These are phyloP conservation scores for Bimuria novae-zelandiae DNA, from an alignment of 2,329 filamentous ascomycete genomes.

Conservation along the genomic window DNA sequence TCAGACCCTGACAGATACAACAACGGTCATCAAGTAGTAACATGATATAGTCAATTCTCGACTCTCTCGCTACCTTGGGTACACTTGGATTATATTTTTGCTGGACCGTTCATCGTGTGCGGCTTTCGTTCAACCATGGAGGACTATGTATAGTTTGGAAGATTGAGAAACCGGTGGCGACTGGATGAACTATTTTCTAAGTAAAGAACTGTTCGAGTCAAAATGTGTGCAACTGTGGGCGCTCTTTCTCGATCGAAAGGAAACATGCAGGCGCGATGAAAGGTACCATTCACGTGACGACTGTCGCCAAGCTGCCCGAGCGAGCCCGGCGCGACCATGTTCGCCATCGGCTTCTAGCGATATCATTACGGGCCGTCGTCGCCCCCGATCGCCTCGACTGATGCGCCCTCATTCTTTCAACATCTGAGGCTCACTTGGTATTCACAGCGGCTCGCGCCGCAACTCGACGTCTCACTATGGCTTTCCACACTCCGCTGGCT, in stretches of 20 bases:
- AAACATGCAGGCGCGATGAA: too few species aligned
- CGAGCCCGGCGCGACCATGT: background rate
- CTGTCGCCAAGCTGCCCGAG: constrained; percentile 1
- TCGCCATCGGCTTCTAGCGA: constrained; percentile 30
- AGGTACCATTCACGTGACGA: constrained; percentile 2
- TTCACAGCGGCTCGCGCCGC: constrained; percentile 40
- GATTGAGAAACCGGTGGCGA: too few species aligned
- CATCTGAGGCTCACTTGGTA: constrained; percentile 18
- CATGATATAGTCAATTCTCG: too few species aligned
- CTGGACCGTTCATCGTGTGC: too few species aligned
- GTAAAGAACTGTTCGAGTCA: too few species aligned
- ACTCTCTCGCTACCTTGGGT: too few species aligned
- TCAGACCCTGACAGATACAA: background rate
- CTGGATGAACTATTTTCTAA: too few species aligned
- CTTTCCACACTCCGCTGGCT: constrained; percentile 55
- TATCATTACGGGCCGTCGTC: constrained; percentile 18
- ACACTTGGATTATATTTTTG: too few species aligned
- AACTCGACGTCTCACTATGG: constrained; percentile 48
- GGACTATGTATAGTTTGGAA: too few species aligned
- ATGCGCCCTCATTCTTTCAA: constrained; percentile 25
- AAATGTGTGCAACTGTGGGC: too few species aligned
- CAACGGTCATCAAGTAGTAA: background rate
- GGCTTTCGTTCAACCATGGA: too few species aligned
- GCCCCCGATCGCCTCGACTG: constrained; percentile 20
- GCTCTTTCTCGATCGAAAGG: too few species aligned